Percentiles rank a stretch among this genome's conserved stretches.
phyloP scores from a whole-genome alignment of 2,329 filamentous ascomycete species.

The Colletotrichum aenigma region DNA sequence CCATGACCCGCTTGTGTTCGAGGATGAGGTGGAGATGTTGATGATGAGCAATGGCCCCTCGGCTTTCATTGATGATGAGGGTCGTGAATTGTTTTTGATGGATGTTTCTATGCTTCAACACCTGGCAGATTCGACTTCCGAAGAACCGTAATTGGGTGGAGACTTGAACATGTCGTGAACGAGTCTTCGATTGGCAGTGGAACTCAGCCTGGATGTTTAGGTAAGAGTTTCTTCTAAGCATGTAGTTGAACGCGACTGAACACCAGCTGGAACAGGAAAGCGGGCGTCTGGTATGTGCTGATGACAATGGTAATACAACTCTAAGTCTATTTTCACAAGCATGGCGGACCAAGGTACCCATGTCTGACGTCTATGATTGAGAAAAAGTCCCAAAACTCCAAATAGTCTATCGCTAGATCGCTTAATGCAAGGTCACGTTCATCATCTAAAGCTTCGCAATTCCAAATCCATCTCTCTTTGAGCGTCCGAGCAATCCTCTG shows the following conservation, averaged over 20 bases:
- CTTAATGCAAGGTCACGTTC: background rate
- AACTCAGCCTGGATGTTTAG: background rate
- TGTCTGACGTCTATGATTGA: background rate
- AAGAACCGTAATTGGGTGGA: background rate
- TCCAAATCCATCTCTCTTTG: conserved; percentile 5
- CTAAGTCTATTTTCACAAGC: background rate
- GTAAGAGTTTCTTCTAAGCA: background rate
- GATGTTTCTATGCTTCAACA: background rate
- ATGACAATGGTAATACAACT: background rate
- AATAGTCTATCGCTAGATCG: background rate
- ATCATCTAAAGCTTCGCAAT: conserved; percentile 1
- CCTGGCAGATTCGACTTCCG: background rate
- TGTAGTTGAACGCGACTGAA: background rate
- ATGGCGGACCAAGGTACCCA: background rate
- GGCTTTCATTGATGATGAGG: background rate
- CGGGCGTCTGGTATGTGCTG: rapidly evolving
- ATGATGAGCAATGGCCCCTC: background rate
- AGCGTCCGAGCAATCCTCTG: conserved; percentile 1
- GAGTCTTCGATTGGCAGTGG: background rate
- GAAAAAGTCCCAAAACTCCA: background rate
- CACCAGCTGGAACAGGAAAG: background rate
- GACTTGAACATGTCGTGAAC: background rate
- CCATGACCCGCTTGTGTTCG: background rate
- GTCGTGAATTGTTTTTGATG: background rate
- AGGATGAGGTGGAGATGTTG: background rate